Evolutionary conservation across 768 basidiomycete species (phyloP), one percentile per base, ranked within the genome.

Genomic region (Hericium alpestre): DNA sequence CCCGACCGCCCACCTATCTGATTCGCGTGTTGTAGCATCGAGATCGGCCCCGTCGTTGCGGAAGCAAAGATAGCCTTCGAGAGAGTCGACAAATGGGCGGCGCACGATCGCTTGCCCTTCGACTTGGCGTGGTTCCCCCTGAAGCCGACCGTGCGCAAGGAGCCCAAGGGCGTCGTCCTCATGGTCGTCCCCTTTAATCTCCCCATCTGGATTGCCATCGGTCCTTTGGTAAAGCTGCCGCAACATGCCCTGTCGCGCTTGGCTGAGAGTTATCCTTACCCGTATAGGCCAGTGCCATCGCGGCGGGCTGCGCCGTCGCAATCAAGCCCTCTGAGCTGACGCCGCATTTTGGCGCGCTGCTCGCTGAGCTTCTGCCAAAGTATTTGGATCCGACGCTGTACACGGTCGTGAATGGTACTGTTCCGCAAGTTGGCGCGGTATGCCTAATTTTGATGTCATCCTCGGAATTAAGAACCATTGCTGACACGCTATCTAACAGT

Each of bases 131-230:
- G 74, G 64, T 73, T 71, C 4, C 70, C 80, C 0, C 79, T 88
- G 76, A 72, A 75, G 9, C 87, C 89, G 1, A 73, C 76, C 13
- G 76, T 88, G 2, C 74, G 79, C 55, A 87, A 89, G 63, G 86
- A 88, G 61, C 76, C 46, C 46, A 92, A 90, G 64, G 87, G 87
- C 5, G 76, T 82, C 22, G 77, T 86, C 0, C 70, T 87, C 46
- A 77, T 86, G 62, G 82, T 89, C 54, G 74, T 73, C 41, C 83
- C 86, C 0, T 88, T 86, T 76, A 88, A 88, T 67, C 87, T 84
- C 65, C 87, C 87, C 0, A 57, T 88, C 15, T 83, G 76, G 73
- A 69, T 86, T 54, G 67, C 76, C 0, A 27, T 86, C 10, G 70
- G 73, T 0, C 43, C 43, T 7, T 18, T 46, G 16, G 43, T 20